phyloP scores from a whole-genome alignment of 768 basidiomycete genomes.

The Royoungia palumana region DNA sequence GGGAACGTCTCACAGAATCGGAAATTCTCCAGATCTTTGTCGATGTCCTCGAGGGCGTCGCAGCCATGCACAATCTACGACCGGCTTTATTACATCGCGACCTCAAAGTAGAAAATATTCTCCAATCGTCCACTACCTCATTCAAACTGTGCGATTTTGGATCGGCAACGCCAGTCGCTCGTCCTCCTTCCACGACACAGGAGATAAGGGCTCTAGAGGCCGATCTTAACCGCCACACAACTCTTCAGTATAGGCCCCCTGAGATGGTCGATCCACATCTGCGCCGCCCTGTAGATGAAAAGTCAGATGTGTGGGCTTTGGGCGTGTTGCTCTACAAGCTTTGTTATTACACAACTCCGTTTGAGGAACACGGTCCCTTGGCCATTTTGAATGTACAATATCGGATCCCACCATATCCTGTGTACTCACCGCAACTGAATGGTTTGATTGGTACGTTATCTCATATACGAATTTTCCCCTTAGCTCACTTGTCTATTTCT shows the following conservation, averaged over 20 bases:
- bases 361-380: slow-evolving; percentile 95
- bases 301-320: slow-evolving; percentile 97
- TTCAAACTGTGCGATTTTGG: slow-evolving; percentile 99
- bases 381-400: slow-evolving; percentile 98
- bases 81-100: slow-evolving; percentile 94
- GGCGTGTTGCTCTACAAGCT: slow-evolving; percentile 97
- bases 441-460: slow-evolving; percentile 68
- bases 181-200: slow-evolving; percentile 71
- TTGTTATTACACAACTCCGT: slow-evolving; percentile 99
- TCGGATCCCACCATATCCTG: slow-evolving; percentile 82
- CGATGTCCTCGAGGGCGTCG: slow-evolving; percentile 96
- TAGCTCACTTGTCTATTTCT: slow-evolving; percentile 11
- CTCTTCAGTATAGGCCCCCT: slow-evolving; percentile 96
- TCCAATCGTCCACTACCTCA: slow-evolving; percentile 76
- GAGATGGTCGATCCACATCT: slow-evolving; percentile 95
- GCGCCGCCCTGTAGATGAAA: slow-evolving; percentile 83
- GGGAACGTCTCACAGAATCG: slow-evolving; percentile 90
- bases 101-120: slow-evolving; percentile 98
- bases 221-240: slow-evolving; percentile 93
- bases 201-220: slow-evolving; percentile 87
- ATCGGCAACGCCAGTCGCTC: slow-evolving; percentile 73
- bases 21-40: slow-evolving; percentile 98
- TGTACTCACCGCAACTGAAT: slow-evolving; percentile 82
- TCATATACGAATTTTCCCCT: not conserved
- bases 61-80: slow-evolving; percentile 90